Base-by-base conservation (phyloP, 2,329 filamentous ascomycete species). In the Tolypocladium tundrense region DNA sequence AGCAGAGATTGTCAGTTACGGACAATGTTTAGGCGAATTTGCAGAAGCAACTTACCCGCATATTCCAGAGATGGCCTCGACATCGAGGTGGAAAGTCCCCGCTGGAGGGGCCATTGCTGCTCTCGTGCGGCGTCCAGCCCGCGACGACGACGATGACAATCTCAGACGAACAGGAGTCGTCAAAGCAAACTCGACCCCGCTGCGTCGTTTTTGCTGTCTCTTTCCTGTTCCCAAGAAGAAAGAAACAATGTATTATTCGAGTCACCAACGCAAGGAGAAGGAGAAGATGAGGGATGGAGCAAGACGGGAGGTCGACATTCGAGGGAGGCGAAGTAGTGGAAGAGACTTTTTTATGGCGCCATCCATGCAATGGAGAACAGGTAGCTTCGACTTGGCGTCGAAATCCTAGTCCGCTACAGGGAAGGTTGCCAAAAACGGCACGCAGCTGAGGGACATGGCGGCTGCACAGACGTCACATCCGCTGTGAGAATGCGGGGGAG, bases 21-120 rank as follows among this genome's bases (percentile, higher is more conserved):
- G 4, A 4, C 5, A n/a, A n/a, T 39, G 40, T 31, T 19, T 33
- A 6, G n/a, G 24, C 21, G 8, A 2, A 37, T 42, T 9, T 37
- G 31, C 21, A 51, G n/a, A 8, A 13, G 39, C 6, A 31, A 66
- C 83, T 66, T 73, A 89, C 87, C 88, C 93, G 74, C 88, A 91
- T 66, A 97, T 97, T 57, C 93, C 93, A 65, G 90, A 95, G 67
- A 97, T 86, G 60, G 92, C 91, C 69, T 94, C 90, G 60, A 96
- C 86, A 71, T 96, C 89, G 64, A 97, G 79, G 72, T 88, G 87
- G 61, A 84, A 71, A n/a, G 75, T 77, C 42, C 68, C 75, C 24
- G 80, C 80, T 4, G 81, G 80, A 54, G 81, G 81, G 55, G 77
- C 79, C 80, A 83, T 83, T 39, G 24, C 39, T 41, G 8, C 39